Base-by-base conservation (phyloP, 139 green algal species). In the Tetradesmus lagerheimii region DNA sequence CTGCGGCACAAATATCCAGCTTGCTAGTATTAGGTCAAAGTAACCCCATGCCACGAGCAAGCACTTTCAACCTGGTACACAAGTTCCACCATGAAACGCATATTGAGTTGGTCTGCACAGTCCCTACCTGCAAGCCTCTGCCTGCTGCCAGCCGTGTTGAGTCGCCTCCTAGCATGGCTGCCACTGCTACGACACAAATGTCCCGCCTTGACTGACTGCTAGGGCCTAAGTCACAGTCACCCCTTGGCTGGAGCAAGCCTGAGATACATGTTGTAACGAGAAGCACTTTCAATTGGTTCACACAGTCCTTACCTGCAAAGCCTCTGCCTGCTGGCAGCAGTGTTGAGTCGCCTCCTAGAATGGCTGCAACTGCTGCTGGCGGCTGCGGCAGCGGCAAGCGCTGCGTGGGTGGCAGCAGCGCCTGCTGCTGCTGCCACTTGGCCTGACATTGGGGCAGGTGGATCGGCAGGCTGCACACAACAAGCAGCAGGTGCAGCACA, bases 381-480 rank as follows among this genome's bases (percentile, higher is more conserved):
- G 80, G 14, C 23, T 39, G 43, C 34, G 80, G 80, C 34, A 86
- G n/a, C 14, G 80, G 80, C 23, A 64, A 25, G 14, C 39, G 79
- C 38, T 84, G 79, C 1, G 50, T 9, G 25, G 39, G 39, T 4
- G 79, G 79, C 39, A 64, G 8, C 80, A 31, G 80, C 80, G 31
- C 29, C 80, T 86, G 80, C 23, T 74, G 80, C 45, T 86, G 80
- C 12, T 11, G 1, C 80, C 80, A 86, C 45, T 86, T 71, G 31
- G 35, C 29, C 45, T 74, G 80, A 47, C 80, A 86, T n/a, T 86
- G 80, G 15, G 45, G 45, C 27, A 71, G 12, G 20, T 86, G 80
- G 45, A 86, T 86, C 11, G 38, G n/a, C 45, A 86, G 45, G 57
- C 80, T 85, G 43, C 43, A 50, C 4, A 50, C 43, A 8, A 50